These are phyloP conservation scores for Fusarium nodosum DNA, from an alignment of 2,329 filamentous ascomycete genomes.

Conservation along the genomic window DNA sequence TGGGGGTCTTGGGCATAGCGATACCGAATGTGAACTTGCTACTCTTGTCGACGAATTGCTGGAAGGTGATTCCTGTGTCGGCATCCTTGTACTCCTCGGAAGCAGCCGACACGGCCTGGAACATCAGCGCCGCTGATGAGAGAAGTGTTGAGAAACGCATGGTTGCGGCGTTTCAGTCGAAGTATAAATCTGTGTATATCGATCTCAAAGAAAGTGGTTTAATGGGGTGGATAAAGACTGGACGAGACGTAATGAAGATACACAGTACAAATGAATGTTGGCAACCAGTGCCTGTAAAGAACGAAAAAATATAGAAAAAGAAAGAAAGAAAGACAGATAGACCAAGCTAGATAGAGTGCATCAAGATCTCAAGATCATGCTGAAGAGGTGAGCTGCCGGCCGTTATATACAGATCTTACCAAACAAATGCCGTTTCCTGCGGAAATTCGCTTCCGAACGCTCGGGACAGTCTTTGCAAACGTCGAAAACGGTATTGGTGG, in stretches of 20 bases:
- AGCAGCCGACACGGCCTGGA: conserved; percentile 28
- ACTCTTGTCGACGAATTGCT: conserved; percentile 60
- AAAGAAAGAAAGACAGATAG: conserved; percentile 21
- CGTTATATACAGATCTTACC: conserved; percentile 22
- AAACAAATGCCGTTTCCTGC: background rate
- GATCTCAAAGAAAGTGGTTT: conserved; percentile 9
- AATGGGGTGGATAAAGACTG: conserved; percentile 2
- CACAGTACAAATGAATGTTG: conserved; percentile 29
- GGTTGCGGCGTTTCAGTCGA: conserved; percentile 1
- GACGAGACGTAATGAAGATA: conserved; percentile 2
- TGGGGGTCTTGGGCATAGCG: conserved; percentile 65
- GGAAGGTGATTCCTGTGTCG: conserved; percentile 66
- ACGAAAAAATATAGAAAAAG: conserved; percentile 16
- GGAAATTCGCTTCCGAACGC: conserved; percentile 28
- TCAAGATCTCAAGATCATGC: background rate
- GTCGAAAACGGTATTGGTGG: conserved; percentile 27
- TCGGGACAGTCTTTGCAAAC: conserved; percentile 30
- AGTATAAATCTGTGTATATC: conserved; percentile 12
- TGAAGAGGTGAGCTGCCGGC: background rate
- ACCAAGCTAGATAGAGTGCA: conserved; percentile 26
- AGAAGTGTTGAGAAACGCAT: conserved; percentile 42
- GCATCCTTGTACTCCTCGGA: conserved; percentile 57
- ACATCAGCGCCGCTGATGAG: conserved; percentile 41
- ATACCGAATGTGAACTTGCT: conserved; percentile 68
- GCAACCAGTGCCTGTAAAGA: conserved; percentile 42